A percentile compares a stretch with the other conserved stretches of the same genome.
These are phyloP conservation scores for Phytophthora ohioensis DNA, from an alignment of 352 stramenopile species.

Conservation along the genomic window DNA sequence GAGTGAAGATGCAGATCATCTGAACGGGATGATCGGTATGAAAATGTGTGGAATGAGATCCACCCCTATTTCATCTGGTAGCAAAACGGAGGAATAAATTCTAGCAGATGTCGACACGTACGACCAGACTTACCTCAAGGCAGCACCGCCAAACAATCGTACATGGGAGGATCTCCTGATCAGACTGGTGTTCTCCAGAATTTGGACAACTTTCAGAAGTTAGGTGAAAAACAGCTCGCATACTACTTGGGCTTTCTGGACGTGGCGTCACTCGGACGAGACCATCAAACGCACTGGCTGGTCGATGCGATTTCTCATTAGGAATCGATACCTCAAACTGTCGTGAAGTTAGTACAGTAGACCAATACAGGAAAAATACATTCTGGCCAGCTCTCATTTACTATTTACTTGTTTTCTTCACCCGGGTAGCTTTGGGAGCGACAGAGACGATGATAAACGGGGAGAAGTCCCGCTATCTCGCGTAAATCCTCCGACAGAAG, in stretches of 20 bases:
- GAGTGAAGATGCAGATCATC: slow-evolving; percentile 11
- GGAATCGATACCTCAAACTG: slow-evolving; percentile 29
- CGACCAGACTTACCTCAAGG: background rate
- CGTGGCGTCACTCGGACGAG: slow-evolving; percentile 55
- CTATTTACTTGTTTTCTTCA: slow-evolving; percentile 16
- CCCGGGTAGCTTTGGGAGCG: slow-evolving; percentile 29
- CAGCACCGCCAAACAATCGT: slow-evolving; percentile 14
- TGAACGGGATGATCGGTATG: slow-evolving; percentile 44
- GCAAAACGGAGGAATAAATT: slow-evolving; percentile 27
- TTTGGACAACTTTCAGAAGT: slow-evolving; percentile 28
- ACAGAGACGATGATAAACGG: slow-evolving; percentile 30
- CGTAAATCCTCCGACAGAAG: slow-evolving; percentile 1
- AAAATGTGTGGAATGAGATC: slow-evolving; percentile 69
- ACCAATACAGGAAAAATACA: no score
- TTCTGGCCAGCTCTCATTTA: background rate
- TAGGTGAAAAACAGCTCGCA: slow-evolving; percentile 41
- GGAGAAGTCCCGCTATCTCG: slow-evolving; percentile 2
- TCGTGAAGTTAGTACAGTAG: background rate
- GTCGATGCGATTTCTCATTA: slow-evolving; percentile 43
- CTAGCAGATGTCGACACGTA: slow-evolving; percentile 35
- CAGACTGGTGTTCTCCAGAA: slow-evolving; percentile 35
- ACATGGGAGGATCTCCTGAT: slow-evolving; percentile 37
- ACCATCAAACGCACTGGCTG: slow-evolving; percentile 41
- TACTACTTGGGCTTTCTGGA: slow-evolving; percentile 53
- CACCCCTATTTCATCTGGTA: slow-evolving; percentile 61